Evolutionary conservation across 179 eudicot genomes (phyloP), one percentile per base, ranked within the genome.

Genomic region (Camellia oleifera): DNA sequence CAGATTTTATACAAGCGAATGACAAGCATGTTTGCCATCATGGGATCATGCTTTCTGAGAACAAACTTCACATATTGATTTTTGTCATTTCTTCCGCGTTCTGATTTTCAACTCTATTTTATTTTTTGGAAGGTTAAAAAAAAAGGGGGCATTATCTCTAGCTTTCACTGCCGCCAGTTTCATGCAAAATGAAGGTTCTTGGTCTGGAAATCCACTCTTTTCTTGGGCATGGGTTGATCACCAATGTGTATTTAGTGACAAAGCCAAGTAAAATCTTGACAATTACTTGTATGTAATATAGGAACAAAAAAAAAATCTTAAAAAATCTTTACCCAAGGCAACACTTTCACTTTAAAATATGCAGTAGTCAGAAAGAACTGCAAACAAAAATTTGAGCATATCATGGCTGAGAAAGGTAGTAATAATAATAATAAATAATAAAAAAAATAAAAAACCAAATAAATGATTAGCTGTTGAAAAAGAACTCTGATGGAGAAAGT

Each of bases 221-320:
- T n/a, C 32, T 7, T n/a, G 74, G 56, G 14, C n/a, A 12, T 46
- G 42, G 56, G n/a, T 70, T 70, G 56, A 70, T 70, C 74, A 70
- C 74, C 26, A 46, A 69, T 46, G 74, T 46, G 74, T 18, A 68
- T 48, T 17, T 12, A 17, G 18, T 12, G 40, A 46, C 23, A 14
- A 32, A 70, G 20, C 40, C 52, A 48, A 48, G 57, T 32, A 32
- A 32, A 32, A 32, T 32, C 40, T 32, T 32, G 40, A 32, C 40
- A 32, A 32, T 32, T 32, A 32, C 40, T 32, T 48, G 57, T 7
- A 70, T 70, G 40, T 26, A 56, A n/a, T 10, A 9, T 46, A 53
- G 17, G 15, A 69, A 17, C 42, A 45, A 10, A 2, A 7, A 48
- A 48, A 48, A 48, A 48, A 48, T 48, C 5, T 7, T 48, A 48